These are phyloP conservation scores for Rostrohypoxylon terebratum DNA, from an alignment of 495 filamentous ascomycete genomes.

Conservation along the genomic window DNA sequence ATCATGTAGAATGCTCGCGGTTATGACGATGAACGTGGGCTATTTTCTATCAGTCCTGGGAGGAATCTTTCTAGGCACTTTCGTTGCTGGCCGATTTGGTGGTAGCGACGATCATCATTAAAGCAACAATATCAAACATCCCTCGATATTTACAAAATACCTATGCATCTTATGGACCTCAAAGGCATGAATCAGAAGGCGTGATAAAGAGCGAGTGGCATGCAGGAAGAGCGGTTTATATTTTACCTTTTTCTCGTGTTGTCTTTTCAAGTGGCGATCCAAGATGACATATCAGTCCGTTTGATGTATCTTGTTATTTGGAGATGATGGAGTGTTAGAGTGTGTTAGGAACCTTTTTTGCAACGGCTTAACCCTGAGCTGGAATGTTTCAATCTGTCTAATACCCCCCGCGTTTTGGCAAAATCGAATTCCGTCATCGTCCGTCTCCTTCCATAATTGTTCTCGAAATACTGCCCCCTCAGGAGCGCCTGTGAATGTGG, in stretches of 20 bases:
- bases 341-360: too few species aligned
- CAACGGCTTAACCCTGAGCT: too few species aligned
- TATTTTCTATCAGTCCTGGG: constrained; percentile 84
- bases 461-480: constrained; percentile 51
- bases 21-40: constrained; percentile 91
- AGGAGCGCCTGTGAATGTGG: constrained; percentile 48
- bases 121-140: not conserved
- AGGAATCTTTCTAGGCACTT: constrained; percentile 79
- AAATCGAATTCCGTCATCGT: constrained; percentile 56
- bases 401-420: constrained; percentile 48
- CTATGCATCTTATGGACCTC: not conserved
- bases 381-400: constrained; percentile 33
- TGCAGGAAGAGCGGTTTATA: too few species aligned
- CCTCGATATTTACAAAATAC: not conserved
- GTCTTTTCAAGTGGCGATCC: too few species aligned
- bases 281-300: too few species aligned
- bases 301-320: too few species aligned
- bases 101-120: constrained; percentile 35
- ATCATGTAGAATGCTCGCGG: constrained; percentile 80
- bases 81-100: constrained; percentile 67
- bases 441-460: constrained; percentile 55
- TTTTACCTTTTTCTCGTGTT: too few species aligned
- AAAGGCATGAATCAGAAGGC: not conserved
- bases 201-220: too few species aligned
- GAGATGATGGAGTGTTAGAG: too few species aligned